Base-by-base conservation (phyloP, 352 stramenopile genomes). In the Elongisporangium anandrum region DNA sequence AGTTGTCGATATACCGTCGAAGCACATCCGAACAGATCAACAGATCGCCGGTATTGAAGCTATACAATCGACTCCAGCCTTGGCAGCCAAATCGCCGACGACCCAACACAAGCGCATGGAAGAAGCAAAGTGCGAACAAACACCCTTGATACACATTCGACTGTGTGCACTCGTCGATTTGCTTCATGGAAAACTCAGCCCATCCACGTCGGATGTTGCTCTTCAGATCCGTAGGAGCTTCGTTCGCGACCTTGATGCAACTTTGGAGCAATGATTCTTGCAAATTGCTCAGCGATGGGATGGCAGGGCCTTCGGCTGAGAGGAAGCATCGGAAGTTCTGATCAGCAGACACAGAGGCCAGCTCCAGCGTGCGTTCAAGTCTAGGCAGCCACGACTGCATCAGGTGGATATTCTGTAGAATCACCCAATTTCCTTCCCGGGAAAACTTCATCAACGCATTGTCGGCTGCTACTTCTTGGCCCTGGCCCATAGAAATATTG, bases 41-140 rank as follows among this genome's bases (percentile, higher is more conserved):
- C n/a, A 98, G 66, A 34, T 98, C 94, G 39, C 94, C 94, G 7
- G 88, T 97, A 65, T 97, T 98, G 74, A 98, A 98, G 57, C 80
- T 96, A 65, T 98, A 98, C 56, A 80, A 71, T 17, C 94, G 77
- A 51, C 83, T 97, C 94, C 94, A 98, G 38, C 94, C 94, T 69
- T 98, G 93, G 10, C 66, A 79, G 9, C 94, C 94, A 63, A 98
- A 98, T 24, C 92, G 73, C 19, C 87, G 70, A 10, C 94, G 74
- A 24, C 93, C 94, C 38, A 98, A 76, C 1, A 98, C 85, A 20
- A 98, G 75, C 15, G 88, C 87, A 57, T 98, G 94, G 72, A 98
- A 98, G 75, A 97, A 98, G 69, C 94, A 98, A 2, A 98, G 75
- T 4, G 88, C 87, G 66, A 98, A 98, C 2, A 98, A 65, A 60